phyloP scores from a whole-genome alignment of 768 basidiomycete genomes.

The Tricholoma sp. region DNA sequence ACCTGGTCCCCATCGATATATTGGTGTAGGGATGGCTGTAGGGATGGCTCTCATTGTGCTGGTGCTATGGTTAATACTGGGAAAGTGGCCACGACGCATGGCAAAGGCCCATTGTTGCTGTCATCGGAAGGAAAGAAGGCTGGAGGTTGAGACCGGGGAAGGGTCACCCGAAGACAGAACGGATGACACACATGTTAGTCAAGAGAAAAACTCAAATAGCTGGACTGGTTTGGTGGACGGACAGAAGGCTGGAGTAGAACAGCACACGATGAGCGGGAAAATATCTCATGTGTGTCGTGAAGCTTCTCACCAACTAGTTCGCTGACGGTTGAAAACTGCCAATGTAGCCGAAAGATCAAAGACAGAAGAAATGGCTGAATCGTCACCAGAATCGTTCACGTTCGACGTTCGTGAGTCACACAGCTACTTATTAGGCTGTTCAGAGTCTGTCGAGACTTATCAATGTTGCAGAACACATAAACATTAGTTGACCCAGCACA shows the following conservation, averaged over 20 bases:
- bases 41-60: conserved; percentile 29
- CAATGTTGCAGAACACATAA: neutral
- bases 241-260: neutral
- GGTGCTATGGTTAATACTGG: conserved; percentile 32
- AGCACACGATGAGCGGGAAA: neutral
- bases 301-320: neutral
- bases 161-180: neutral
- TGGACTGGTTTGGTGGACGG: neutral
- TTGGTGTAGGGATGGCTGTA: conserved; percentile 39
- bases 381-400: neutral
- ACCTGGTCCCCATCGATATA: conserved; percentile 36
- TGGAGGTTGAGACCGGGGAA: neutral
- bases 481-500: neutral
- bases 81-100: conserved; percentile 29
- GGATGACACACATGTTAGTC: neutral
- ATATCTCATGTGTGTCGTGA: neutral
- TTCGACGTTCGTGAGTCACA: neutral
- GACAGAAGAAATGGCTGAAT: neutral
- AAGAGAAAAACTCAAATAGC: neutral
- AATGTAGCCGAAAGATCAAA: neutral
- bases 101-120: conserved; percentile 10
- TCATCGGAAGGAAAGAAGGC: neutral
- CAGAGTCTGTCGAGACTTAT: too few species aligned
- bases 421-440: neutral
- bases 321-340: neutral